phyloP scores from a whole-genome alignment of 352 stramenopile species.

The Pythium dissimile region DNA sequence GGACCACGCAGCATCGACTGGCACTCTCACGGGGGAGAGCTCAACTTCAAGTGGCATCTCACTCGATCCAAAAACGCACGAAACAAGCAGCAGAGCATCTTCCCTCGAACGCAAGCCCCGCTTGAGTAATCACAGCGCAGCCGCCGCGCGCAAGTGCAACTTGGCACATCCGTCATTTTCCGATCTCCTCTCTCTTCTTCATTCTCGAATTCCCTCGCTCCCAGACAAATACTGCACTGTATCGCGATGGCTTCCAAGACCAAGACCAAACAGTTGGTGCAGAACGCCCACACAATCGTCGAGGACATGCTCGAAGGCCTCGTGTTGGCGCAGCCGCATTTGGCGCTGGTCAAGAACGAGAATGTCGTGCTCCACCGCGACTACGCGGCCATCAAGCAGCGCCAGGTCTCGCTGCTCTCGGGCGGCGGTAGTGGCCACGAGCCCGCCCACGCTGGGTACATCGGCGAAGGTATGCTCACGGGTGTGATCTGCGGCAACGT shows the following conservation, averaged over 20 bases:
- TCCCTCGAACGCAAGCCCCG: no score
- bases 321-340: constrained; percentile 55
- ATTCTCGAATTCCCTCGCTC: not conserved
- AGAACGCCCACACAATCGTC: constrained; percentile 47
- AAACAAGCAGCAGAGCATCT: no score
- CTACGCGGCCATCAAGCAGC: constrained; percentile 53
- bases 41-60: constrained; percentile 8
- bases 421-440: constrained; percentile 90
- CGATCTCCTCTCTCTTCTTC: not conserved
- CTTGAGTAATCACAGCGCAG: no score
- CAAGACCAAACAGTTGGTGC: constrained; percentile 49
- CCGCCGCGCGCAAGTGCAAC: constrained; percentile 5
- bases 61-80: no score
- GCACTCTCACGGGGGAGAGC: not conserved
- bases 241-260: not conserved
- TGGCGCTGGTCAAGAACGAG: constrained; percentile 57
- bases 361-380: constrained; percentile 74
- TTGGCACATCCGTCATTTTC: constrained; percentile 6
- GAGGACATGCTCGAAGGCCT: constrained; percentile 79
- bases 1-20: constrained; percentile 4
- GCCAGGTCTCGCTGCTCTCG: constrained; percentile 76
- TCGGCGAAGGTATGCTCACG: constrained; percentile 95
- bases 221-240: not conserved
- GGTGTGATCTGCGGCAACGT: constrained; percentile 95
- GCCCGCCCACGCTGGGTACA: constrained; percentile 95